Conservation (phyloP, 495 filamentous ascomycete genomes). For the Xylona heveae region DNA sequence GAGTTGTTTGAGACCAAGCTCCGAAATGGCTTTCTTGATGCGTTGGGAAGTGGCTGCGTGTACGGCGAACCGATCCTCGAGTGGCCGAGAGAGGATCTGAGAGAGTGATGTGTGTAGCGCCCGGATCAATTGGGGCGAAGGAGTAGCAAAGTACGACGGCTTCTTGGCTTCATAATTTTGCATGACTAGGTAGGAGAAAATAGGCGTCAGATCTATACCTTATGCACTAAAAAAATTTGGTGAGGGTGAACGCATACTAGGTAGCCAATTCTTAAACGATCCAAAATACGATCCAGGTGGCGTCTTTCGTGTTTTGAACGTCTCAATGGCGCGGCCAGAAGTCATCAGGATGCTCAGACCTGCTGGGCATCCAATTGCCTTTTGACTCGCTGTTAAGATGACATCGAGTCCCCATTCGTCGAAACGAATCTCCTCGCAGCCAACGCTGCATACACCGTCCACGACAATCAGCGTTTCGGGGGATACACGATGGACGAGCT, state of each 20-base stretch:
- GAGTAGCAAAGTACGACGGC: conserved; percentile 93
- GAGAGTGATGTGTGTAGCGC: conserved; percentile 83
- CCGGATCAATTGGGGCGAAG: conserved; percentile 80
- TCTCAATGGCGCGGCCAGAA: conserved; percentile 71
- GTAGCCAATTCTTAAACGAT: conserved; percentile 90
- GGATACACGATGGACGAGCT: conserved; percentile 63
- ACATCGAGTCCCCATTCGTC: conserved; percentile 88
- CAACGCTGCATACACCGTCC: conserved; percentile 92
- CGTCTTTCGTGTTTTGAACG: conserved; percentile 55
- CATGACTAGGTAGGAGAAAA: conserved; percentile 40
- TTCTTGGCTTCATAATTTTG: conserved; percentile 96
- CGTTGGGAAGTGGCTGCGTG: conserved; percentile 58
- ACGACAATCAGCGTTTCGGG: conserved; percentile 80
- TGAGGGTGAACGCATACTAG: conserved; percentile 27
- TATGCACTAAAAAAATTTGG: background rate
- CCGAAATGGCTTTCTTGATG: conserved; percentile 60
- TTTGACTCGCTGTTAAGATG: conserved; percentile 85
- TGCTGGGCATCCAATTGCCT: conserved; percentile 87
- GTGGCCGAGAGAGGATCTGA: conserved; percentile 60
- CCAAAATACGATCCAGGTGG: conserved; percentile 78
- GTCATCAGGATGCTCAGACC: conserved; percentile 85
- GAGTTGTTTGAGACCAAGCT: conserved; percentile 69
- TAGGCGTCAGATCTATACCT: background rate
- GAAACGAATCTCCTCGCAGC: conserved; percentile 86
- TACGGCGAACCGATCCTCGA: conserved; percentile 56